Evolutionary conservation across 306 rosid species (phyloP).

Genomic region (Macrotyloma uniflorum): DNA sequence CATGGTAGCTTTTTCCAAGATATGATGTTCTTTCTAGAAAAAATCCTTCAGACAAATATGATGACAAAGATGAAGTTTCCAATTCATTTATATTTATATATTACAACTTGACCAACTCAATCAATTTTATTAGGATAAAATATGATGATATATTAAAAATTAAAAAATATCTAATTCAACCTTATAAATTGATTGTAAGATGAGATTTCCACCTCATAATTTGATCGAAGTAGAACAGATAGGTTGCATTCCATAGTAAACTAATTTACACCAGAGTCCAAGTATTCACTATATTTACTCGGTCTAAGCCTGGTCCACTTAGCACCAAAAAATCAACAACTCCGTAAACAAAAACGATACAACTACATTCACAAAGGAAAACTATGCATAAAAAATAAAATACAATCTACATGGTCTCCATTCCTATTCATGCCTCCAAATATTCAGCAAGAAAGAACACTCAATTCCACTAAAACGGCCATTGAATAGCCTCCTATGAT

Average conservation of each 20-base stretch:
- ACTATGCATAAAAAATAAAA: slow-evolving; percentile 8
- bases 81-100: no score
- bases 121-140: no score
- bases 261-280: slow-evolving; percentile 7
- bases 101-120: no score
- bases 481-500: slow-evolving; percentile 9
- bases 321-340: slow-evolving; percentile 27
- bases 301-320: slow-evolving; percentile 19
- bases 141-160: no score
- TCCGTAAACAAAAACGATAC: slow-evolving; percentile 26
- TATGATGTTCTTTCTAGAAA: neutral
- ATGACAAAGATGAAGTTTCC: no score
- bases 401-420: slow-evolving; percentile 38
- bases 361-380: slow-evolving; percentile 34
- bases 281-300: slow-evolving; percentile 16
- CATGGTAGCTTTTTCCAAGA: neutral
- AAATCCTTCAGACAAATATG: no score
- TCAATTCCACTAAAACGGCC: neutral
- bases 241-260: slow-evolving; percentile 31
- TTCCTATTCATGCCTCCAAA: slow-evolving; percentile 44
- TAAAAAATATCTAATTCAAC: no score
- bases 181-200: no score
- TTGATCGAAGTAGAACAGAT: no score
- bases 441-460: slow-evolving; percentile 30
- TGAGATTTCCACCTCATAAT: no score